phyloP scores from a whole-genome alignment of 2,329 filamentous ascomycete species.

The Arthrocladium fulminans region DNA sequence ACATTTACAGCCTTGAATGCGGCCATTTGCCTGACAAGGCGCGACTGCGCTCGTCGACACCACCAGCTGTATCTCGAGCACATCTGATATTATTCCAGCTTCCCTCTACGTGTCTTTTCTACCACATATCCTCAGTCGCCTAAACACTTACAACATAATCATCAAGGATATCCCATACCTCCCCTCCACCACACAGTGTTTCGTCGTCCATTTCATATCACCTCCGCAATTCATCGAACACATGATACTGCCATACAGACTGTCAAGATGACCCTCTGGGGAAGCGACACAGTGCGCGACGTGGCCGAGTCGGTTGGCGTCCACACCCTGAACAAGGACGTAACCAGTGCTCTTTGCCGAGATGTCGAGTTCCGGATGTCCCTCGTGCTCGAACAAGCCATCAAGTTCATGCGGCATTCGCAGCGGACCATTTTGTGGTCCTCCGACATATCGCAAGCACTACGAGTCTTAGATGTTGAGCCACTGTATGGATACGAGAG shows the following conservation, averaged over 20 bases:
- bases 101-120: not conserved
- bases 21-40: no score
- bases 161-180: no score
- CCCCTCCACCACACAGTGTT: no score
- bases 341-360: slow-evolving; percentile 76
- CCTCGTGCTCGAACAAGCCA: slow-evolving; percentile 84
- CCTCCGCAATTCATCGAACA: not conserved
- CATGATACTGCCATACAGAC: not conserved
- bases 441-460: slow-evolving; percentile 77
- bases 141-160: no score
- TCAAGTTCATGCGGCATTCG: slow-evolving; percentile 91
- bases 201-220: not conserved
- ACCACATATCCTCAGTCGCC: not conserved
- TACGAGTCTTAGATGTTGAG: slow-evolving; percentile 82
- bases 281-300: slow-evolving; percentile 88
- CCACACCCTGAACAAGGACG: slow-evolving; percentile 68
- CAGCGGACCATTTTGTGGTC: slow-evolving; percentile 80
- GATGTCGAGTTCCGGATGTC: slow-evolving; percentile 93
- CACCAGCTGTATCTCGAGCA: no score
- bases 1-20: not conserved
- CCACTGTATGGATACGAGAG: slow-evolving; percentile 76
- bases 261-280: slow-evolving; percentile 59
- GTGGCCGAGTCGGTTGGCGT: slow-evolving; percentile 95
- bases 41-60: no score
- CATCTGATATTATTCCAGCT: not conserved